Percentiles rank a stretch among this genome's conserved stretches.
Conservation (phyloP, 164 flowering plant species). For the Umbellularia californica region DNA sequence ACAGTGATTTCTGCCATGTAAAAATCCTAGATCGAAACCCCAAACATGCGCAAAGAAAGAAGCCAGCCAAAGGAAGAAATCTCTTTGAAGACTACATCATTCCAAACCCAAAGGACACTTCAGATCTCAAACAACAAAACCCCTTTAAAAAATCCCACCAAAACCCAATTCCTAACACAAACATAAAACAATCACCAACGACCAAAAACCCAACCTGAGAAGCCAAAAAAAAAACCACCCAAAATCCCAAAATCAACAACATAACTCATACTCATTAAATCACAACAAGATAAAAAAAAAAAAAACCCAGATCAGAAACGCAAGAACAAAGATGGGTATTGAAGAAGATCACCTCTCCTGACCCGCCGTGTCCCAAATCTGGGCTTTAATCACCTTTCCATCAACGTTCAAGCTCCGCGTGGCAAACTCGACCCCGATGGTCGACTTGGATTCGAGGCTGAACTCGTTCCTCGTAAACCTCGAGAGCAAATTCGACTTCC, state of each 20-base stretch:
- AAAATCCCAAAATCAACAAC: background rate
- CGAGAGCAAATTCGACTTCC: conserved; percentile 57
- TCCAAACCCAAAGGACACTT: background rate
- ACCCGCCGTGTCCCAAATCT: conserved; percentile 55
- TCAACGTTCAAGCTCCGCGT: conserved; percentile 50
- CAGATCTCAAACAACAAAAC: conserved; percentile 2
- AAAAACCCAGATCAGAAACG: background rate
- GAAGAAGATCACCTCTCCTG: conserved; percentile 29
- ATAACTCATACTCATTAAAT: background rate
- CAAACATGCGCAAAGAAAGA: no score
- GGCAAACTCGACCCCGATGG: conserved; percentile 68
- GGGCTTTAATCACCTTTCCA: conserved; percentile 48
- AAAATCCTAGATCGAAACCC: no score
- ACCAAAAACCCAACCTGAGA: background rate
- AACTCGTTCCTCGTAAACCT: conserved; percentile 65
- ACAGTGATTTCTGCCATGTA: no score
- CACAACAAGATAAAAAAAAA: background rate
- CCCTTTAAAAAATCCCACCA: background rate
- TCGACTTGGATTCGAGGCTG: conserved; percentile 65
- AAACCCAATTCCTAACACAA: background rate
- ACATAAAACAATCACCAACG: background rate
- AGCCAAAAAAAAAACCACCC: background rate
- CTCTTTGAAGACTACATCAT: background rate
- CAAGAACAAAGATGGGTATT: background rate
- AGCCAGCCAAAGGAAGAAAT: background rate